Percentiles rank a stretch among this genome's conserved stretches.
Conservation (phyloP, 768 basidiomycete genomes). For the Tulasnella sp. region DNA sequence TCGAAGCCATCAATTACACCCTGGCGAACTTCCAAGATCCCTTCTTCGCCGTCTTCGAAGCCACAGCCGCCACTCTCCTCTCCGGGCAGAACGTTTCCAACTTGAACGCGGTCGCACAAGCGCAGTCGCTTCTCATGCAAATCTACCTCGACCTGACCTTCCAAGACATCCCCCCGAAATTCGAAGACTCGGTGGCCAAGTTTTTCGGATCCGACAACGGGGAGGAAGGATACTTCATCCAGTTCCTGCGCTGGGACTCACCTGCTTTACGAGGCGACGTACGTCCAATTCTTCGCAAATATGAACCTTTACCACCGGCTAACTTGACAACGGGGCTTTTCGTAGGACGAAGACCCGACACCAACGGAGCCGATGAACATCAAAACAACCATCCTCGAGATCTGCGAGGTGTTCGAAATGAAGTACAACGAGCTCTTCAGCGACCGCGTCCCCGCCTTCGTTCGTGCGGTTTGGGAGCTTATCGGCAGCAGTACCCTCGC, state of each 20-base stretch:
- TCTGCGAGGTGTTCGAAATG: conserved; percentile 80
- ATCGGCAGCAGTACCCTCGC: conserved; percentile 26
- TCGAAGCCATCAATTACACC: conserved; percentile 84
- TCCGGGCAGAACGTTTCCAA: conserved; percentile 32
- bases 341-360: conserved; percentile 63
- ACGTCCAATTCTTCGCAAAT: conserved; percentile 23
- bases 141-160: conserved; percentile 91
- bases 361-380: conserved; percentile 84
- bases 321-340: conserved; percentile 13
- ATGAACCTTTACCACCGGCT: not conserved
- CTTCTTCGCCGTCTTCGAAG: conserved; percentile 64
- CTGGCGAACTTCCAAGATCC: conserved; percentile 70
- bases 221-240: conserved; percentile 48
- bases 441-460: conserved; percentile 56
- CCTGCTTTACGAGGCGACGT: conserved; percentile 58
- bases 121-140: conserved; percentile 67
- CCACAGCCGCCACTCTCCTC: conserved; percentile 36
- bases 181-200: conserved; percentile 76
- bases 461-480: conserved; percentile 83
- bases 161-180: conserved; percentile 87
- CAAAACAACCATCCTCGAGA: conserved; percentile 82
- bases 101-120: conserved; percentile 51
- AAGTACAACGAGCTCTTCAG: conserved; percentile 69
- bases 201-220: conserved; percentile 52
- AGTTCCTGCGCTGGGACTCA: conserved; percentile 73